Base-by-base conservation (phyloP, 768 basidiomycete genomes). In the Amanita inopinata region DNA sequence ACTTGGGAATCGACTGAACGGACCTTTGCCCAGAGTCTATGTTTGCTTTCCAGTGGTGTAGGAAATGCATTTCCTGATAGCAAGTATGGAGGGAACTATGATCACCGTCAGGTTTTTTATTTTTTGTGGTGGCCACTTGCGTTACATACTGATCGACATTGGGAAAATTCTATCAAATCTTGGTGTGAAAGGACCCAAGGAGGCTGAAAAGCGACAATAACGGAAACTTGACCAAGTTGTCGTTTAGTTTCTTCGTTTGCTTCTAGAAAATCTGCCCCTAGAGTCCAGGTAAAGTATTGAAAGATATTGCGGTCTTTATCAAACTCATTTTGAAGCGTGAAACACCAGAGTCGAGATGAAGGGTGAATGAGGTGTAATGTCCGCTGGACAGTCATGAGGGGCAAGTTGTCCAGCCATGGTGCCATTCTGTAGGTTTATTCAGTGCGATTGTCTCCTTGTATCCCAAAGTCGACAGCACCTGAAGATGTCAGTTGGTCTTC, bases 11-110 rank as follows among this genome's bases (percentile, higher is more conserved):
- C 20, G 23, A 7, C 2, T 10, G n/a, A 42, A 34, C 53, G 24
- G 25, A 71, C 78, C 67, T 78, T 80, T 22, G 68, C 76, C 78
- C 78, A 80, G 36, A 79, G 53, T 35, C 74, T 67, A 43, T 78
- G 64, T 43, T 70, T 70, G 40, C 69, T 72, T 15, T 58, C 52
- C 9, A 68, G 53, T 4, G 49, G 41, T 7, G 49, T 56, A 20
- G 61, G 62, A 50, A 53, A 67, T 17, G 56, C 58, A 43, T 62
- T 48, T 11, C 63, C 64, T n/a, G 56, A 48, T 27, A 50, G 43
- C 23, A 52, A 51, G 45, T 55, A 66, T 6, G 61, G 61, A 32
- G 71, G 69, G 45, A 73, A 70, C 65, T 70, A 22, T 15, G 18
- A n/a, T 45, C 25, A 11, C 31, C 20, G 19, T 41, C 4, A 56